Evolutionary conservation across 2,329 filamentous ascomycete genomes (phyloP), one percentile per base, ranked within the genome.

Genomic region (Meredithiella fracta): DNA sequence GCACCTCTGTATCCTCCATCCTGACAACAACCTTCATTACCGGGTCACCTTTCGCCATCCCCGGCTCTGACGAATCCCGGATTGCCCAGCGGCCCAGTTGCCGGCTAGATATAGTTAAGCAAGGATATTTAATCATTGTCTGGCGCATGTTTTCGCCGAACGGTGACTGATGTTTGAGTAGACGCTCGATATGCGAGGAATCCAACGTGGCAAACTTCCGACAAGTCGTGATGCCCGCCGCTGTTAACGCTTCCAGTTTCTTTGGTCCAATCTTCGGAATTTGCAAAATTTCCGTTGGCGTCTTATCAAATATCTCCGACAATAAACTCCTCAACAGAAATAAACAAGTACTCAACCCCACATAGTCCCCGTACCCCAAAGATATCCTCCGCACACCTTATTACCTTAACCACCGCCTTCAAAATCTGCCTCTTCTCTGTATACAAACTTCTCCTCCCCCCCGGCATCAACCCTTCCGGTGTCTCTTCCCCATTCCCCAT

Each of bases 291-390:
- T 96, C 86, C 22, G 84, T 73, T 0, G 86, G 79, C 1, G 82
- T 85, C 34, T 85, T 81, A 63, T 98, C 92, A 92, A 90, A 95
- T 1, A 74, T 73, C 1, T 77, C 78, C 1, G 89, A 85, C 22
- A 79, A 77, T 53, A 97, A 70, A 60, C 86, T 88, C 57, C 91
- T 77, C 51, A 84, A 77, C 4, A 97, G 75, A 63, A 91, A 85
- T 1, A 97, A 74, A 4, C 84, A 84, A 59, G 82, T 80, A 26
- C 77, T 77, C 1, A 80, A 75, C 1, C 83, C 77, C 3, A 80
- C 67, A 0, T 86, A 82, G 65, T 97, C 88, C 1, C 58, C 51
- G 63, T 8, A 64, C 58, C 1, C 70, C 70, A 17, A 68, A 62
- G 1, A 72, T 62, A 40, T 73, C 70, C 3, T 65, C 62, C 3